Evolutionary conservation across 2,329 filamentous ascomycete species (phyloP).

Genomic region (Didymella exigua): DNA sequence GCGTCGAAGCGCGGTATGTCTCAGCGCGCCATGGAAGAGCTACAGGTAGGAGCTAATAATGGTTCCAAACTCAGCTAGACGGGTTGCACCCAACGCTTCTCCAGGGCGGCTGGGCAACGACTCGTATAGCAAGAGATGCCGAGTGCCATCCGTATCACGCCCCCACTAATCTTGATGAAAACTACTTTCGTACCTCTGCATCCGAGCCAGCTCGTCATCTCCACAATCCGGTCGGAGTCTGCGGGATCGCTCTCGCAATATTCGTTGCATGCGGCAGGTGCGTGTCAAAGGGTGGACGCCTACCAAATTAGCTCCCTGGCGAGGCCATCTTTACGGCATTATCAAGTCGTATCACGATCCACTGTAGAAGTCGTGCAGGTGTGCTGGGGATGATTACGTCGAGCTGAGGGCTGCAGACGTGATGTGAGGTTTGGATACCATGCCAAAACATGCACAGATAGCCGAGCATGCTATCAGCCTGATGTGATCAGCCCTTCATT

Average conservation of each 20-base stretch:
- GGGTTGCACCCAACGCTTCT: constrained; percentile 28
- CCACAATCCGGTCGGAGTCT: constrained; percentile 29
- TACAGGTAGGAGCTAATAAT: constrained; percentile 44
- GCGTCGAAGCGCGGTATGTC: constrained; percentile 44
- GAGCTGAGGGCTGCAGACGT: constrained; percentile 12
- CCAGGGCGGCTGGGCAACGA: constrained; percentile 12
- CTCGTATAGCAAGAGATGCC: constrained; percentile 34
- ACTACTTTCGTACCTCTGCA: constrained; percentile 26
- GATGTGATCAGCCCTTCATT: constrained; percentile 17
- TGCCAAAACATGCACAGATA: constrained; percentile 14
- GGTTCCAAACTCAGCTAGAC: constrained; percentile 37
- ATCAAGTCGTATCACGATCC: constrained; percentile 10
- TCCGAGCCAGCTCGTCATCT: constrained; percentile 35
- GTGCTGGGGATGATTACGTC: constrained; percentile 6
- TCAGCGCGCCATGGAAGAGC: constrained; percentile 38
- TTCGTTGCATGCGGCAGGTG: constrained; percentile 23
- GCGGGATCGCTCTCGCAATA: constrained; percentile 14
- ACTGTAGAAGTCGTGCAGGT: constrained; percentile 16
- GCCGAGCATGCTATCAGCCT: constrained; percentile 19
- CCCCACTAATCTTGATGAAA: constrained; percentile 27
- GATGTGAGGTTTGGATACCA: constrained; percentile 14
- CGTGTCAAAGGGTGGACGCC: constrained; percentile 13
- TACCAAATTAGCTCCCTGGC: constrained; percentile 18
- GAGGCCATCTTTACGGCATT: constrained; percentile 20
- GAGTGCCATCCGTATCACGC: constrained; percentile 38